Base-by-base conservation (phyloP, 768 basidiomycete species). In the Trametes meyenii region DNA sequence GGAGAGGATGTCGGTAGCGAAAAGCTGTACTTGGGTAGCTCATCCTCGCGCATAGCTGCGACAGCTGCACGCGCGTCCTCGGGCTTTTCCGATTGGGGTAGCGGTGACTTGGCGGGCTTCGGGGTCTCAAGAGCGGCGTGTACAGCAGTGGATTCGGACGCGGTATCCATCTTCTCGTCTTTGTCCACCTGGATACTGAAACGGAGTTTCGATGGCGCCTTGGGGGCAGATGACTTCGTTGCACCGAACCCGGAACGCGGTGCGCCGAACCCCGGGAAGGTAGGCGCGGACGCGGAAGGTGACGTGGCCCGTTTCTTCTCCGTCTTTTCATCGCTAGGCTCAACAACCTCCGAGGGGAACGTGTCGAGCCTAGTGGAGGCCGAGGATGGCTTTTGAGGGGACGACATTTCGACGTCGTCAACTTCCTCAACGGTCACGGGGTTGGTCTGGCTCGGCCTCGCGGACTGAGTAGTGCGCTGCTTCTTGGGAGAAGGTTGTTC, bases 191-290 rank as follows among this genome's bases (percentile, higher is more conserved):
- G 83, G 72, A 88, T 84, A 66, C 89, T 89, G 66, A 81, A 88
- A 26, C 90, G 83, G 58, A 92, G 78, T 69, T 91, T 92, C 60
- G 90, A 91, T 2, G 90, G 89, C 57, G 89, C 88, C 69, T 86
- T 89, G 1, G 90, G 90, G 10, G 81, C 81, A 26, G 78, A 83
- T 2, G 81, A 74, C 70, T 86, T 88, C 51, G 19, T 2, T 43
- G 36, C 44, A 35, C 33, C 39, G 36, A 65, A 60, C 12, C 38
- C 24, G 3, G 55, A 16, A 17, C 61, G 61, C 12, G 43, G 43
- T 8, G 23, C 55, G 46, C 49, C 58, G 64, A 46, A 26, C 19
- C 60, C 50, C n/a, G 60, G 50, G 42, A 55, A 44, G 6, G 55
- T 23, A 12, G 62, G 36, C 23, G 64, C 38, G 17, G 56, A 40